phyloP scores from a whole-genome alignment of 805 yeast species.

The Dipodascopsis uninucleata region DNA sequence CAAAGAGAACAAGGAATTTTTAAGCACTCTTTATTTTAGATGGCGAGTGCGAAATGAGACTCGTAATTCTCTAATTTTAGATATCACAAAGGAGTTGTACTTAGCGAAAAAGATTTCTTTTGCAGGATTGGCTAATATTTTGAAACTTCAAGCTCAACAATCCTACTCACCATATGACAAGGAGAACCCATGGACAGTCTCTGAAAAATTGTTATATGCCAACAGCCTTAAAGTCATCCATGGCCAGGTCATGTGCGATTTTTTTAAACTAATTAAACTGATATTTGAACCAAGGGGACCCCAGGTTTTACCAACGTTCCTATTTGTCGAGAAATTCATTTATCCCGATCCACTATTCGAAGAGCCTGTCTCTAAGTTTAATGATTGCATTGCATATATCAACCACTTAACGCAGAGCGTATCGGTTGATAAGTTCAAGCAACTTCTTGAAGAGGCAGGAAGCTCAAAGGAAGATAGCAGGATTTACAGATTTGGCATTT shows the following conservation, averaged over 20 bases:
- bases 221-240: conserved; percentile 9
- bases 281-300: not conserved
- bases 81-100: conserved; percentile 46
- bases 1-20: conserved; percentile 44
- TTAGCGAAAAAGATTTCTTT: not conserved
- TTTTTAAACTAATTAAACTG: conserved; percentile 1
- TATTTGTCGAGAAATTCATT: conserved; percentile 13
- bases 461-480: not conserved
- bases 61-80: conserved; percentile 47
- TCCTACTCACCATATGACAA: not conserved
- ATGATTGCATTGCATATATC: not conserved
- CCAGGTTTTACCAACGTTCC: not conserved
- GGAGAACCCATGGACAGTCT: conserved; percentile 11
- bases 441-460: not conserved
- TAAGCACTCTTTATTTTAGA: conserved; percentile 46
- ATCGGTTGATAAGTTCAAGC: not conserved
- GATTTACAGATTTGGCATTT: conserved; percentile 1
- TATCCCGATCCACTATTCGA: conserved; percentile 11
- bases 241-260: not conserved
- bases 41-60: conserved; percentile 60
- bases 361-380: conserved; percentile 7
- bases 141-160: conserved; percentile 3
- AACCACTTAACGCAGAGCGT: not conserved
- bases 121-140: not conserved
- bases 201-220: conserved; percentile 11